Base-by-base conservation (phyloP, 2,329 filamentous ascomycete species). In the Escovopsis sp. region DNA sequence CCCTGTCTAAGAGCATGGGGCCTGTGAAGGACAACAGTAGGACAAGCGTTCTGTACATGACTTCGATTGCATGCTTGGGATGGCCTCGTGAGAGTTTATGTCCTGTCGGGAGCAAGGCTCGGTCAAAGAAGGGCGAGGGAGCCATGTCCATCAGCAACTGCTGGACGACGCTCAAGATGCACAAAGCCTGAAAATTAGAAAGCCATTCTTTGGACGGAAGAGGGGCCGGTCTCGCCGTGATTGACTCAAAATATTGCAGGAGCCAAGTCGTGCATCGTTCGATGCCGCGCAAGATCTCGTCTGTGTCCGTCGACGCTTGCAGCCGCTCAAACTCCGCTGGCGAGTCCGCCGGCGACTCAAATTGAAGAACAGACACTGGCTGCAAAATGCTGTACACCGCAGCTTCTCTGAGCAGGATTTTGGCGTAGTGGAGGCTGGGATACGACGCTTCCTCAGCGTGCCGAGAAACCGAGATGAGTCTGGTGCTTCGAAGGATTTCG, bases 101-200 rank as follows among this genome's bases (percentile, higher is more conserved):
- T 45, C 43, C 35, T 44, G 26, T 23, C 23, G 23, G 23, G 30
- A 41, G 30, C 43, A 48, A 26, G 38, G 39, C 36, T 43, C 28
- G 47, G 43, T 35, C 39, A 23, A 39, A 46, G 36, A 42, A 44
- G 39, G 18, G 43, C 43, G 33, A 51, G 41, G 32, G 49, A 42
- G 33, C 45, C 39, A 70, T 58, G 43, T 74, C 69, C 12, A 68
- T 59, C 5, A 76, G 56, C 2, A 77, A 62, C 1, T 71, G 71
- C 39, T 68, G 66, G 18, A 70, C 64, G 26, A 72, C 61, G 51
- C 72, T 76, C 50, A 77, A 75, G n/a, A 77, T 68, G 53, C 73
- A 75, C 15, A 77, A 55, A 11, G 73, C 68, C 40, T 72, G 59
- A 45, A 76, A 73, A 4, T 67, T 54, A 2, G 73, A 68, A 12